Base-by-base conservation (phyloP, 2,329 filamentous ascomycete species). In the Aspergillus fumigatus region DNA sequence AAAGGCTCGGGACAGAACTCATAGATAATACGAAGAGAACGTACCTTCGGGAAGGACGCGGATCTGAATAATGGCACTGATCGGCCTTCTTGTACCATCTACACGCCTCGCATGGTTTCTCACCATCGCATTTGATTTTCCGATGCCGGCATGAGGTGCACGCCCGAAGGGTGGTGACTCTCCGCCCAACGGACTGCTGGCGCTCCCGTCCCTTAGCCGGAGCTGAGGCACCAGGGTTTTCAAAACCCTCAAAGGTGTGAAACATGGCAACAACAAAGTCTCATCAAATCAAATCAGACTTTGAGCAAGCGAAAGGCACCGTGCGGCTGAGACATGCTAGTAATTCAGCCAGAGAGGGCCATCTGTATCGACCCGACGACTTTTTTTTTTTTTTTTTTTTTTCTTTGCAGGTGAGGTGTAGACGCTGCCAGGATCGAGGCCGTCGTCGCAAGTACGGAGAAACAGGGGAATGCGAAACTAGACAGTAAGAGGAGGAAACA, bases 41-140 rank as follows among this genome's bases (percentile, higher is more conserved):
- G 73, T 77, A 88, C 88, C 90, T 92, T 73, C 88, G 83, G 8
- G 89, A 92, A 0, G 89, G 89, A 17, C 88, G 82, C 61, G 91
- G 89, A 74, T 92, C 91, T 63, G 90, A 88, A 72, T 93, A 93
- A 66, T 87, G 86, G 70, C 90, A 93, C 54, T 85, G 81, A 70
- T 92, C 89, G 3, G 88, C 87, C 60, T 89, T 88, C 55, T 90
- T 85, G 70, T 90, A 92, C 72, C 89, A 92, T 56, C 89, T 82
- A 70, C 90, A 94, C 70, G 92, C 89, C 40, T 89, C 88, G 69
- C 90, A 94, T 10, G 90, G 90, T 67, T 90, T 87, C 62, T 87
- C 84, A 54, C 90, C 90, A 75, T 92, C 89, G 69, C 90, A 94
- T 61, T 90, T 87, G 54, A 93, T 93, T 74, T 93, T 94, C 59